A percentile compares a stretch with the other conserved stretches of the same genome.
Conservation (phyloP, 2,329 filamentous ascomycete species). For the Thelonectria olida region DNA sequence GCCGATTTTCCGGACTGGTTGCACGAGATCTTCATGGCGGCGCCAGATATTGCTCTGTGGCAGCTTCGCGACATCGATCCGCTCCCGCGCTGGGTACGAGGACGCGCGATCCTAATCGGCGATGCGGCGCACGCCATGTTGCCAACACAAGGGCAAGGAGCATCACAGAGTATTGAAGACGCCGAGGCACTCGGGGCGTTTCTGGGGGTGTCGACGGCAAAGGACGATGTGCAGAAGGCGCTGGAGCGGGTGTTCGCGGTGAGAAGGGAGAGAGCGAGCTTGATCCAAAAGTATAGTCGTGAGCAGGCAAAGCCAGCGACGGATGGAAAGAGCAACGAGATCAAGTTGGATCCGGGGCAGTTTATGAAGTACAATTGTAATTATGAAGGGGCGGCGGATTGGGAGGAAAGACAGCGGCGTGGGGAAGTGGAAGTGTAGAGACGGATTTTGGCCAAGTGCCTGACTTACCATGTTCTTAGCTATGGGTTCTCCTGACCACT, state of each 20-base stretch:
- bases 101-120: constrained; percentile 18
- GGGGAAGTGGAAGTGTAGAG: neutral
- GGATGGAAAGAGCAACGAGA: constrained; percentile 22
- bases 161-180: constrained; percentile 24
- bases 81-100: constrained; percentile 12
- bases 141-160: constrained; percentile 22
- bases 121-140: constrained; percentile 26
- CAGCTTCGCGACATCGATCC: constrained; percentile 23
- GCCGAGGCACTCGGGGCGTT: constrained; percentile 18
- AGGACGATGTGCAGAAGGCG: constrained; percentile 1
- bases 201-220: neutral
- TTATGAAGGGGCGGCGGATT: constrained; percentile 29
- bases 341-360: constrained; percentile 32
- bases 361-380: constrained; percentile 36
- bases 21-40: constrained; percentile 10
- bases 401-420: constrained; percentile 29
- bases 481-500: too few relatives aligned
- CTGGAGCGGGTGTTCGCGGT: constrained; percentile 18
- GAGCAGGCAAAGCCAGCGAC: constrained; percentile 33
- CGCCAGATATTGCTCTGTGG: constrained; percentile 16
- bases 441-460: too few relatives aligned
- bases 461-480: too few relatives aligned
- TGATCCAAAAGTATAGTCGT: constrained; percentile 34
- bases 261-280: constrained; percentile 21
- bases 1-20: constrained; percentile 17